Conservation (phyloP, 805 yeast genomes). For the Kazachstania taianensis region DNA sequence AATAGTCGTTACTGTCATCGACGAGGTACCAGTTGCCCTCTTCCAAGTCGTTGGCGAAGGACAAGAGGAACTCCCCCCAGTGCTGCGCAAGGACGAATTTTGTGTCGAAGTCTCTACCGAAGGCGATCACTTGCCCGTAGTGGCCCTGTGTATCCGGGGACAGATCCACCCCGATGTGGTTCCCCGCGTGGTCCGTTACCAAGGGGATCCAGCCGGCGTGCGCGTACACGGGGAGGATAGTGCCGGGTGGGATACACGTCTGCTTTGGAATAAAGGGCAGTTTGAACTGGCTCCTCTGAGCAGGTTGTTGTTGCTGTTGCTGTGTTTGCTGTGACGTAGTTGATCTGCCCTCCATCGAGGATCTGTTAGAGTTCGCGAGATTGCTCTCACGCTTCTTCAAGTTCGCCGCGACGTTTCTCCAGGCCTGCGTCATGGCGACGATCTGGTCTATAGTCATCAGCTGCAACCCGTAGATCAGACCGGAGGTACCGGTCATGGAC, state of each 20-base stretch:
- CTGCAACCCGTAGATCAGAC: conserved; percentile 72
- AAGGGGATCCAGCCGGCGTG: conserved; percentile 88
- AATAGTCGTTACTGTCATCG: conserved; percentile 55
- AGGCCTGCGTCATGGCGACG: conserved; percentile 67
- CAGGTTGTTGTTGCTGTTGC: conserved; percentile 1
- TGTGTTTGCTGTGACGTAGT: conserved; percentile 4
- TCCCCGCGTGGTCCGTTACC: conserved; percentile 80
- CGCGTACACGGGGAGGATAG: conserved; percentile 70
- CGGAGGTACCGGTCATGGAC: conserved; percentile 54
- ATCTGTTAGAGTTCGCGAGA: conserved; percentile 10
- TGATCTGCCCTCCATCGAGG: conserved; percentile 13
- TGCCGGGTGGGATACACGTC: conserved; percentile 66
- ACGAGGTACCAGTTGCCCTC: conserved; percentile 68
- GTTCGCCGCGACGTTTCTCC: conserved; percentile 65
- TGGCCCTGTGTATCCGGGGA: conserved; percentile 70
- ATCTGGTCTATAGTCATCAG: conserved; percentile 74
- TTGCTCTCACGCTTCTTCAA: conserved; percentile 19
- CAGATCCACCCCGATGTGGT: conserved; percentile 83
- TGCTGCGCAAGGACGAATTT: conserved; percentile 78
- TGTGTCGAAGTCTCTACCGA: conserved; percentile 89
- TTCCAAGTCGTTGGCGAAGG: conserved; percentile 81
- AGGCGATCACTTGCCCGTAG: conserved; percentile 86
- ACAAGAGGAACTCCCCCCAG: conserved; percentile 80
- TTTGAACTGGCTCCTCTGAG: conserved; percentile 26
- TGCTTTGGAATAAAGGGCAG: conserved; percentile 40